A percentile compares a stretch with the other conserved stretches of the same genome.
Evolutionary conservation across 805 yeast genomes (phyloP).

Genomic region (Lipomyces mesembrius): DNA sequence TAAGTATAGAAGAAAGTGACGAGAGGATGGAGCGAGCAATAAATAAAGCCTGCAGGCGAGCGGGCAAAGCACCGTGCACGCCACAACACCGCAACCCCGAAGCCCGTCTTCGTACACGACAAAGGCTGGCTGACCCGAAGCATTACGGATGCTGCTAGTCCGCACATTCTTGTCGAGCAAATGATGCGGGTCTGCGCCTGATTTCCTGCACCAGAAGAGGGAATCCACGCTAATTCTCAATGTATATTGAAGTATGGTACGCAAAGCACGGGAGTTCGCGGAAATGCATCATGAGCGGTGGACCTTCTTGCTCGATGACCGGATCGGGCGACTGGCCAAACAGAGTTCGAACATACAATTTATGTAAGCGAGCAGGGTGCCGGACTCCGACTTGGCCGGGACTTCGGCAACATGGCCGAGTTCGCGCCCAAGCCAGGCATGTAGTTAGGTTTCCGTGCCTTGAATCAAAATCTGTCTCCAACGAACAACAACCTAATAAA

Average conservation of each 20-base stretch:
- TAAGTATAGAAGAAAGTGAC: not conserved
- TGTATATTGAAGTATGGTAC: not conserved
- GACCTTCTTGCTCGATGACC: not conserved
- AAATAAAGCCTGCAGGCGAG: conserved; percentile 5
- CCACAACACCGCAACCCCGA: not conserved
- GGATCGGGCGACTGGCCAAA: not conserved
- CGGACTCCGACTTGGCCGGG: not conserved
- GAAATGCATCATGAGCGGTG: not conserved
- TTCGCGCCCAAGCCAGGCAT: too few species aligned
- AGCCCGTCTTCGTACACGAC: too few species aligned
- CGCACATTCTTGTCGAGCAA: too few species aligned
- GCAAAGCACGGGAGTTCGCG: conserved; percentile 1
- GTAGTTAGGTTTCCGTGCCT: too few species aligned
- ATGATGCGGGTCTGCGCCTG: not conserved
- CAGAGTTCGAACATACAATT: not conserved
- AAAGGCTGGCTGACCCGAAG: too few species aligned
- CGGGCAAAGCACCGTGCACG: not conserved
- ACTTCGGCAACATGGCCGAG: not conserved
- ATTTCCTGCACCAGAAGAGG: not conserved
- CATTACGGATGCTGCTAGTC: too few species aligned
- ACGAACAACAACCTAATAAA: not conserved
- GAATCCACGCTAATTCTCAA: not conserved
- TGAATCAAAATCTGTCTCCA: not conserved
- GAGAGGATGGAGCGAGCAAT: conserved; percentile 10
- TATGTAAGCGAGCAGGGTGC: not conserved